A percentile compares a stretch with the other conserved stretches of the same genome.
phyloP scores from a whole-genome alignment of 1,284 basidiomycete species.

The Paramarasmius palmivorus region DNA sequence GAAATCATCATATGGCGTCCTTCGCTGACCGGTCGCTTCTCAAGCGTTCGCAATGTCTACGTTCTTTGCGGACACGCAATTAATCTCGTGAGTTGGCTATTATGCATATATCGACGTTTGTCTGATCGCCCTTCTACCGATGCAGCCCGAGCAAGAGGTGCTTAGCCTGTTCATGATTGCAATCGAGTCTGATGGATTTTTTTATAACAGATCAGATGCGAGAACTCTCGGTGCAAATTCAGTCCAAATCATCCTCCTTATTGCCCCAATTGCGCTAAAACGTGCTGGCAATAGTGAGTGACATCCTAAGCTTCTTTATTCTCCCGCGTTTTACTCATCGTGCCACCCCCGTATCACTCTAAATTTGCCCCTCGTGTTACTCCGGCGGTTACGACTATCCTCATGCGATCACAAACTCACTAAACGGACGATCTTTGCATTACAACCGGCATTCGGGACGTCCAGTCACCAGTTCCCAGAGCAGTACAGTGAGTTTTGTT shows the following conservation, averaged over 20 bases:
- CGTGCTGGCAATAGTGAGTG: constrained; percentile 51
- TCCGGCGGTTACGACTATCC: background rate
- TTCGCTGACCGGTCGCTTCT: constrained; percentile 2
- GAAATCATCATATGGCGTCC: too few species aligned
- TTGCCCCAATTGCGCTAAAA: constrained; percentile 44
- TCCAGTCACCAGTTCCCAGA: constrained; percentile 42
- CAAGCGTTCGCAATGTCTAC: constrained; percentile 44
- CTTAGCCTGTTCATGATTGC: constrained; percentile 19
- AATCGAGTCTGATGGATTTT: constrained; percentile 15
- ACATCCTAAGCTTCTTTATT: constrained; percentile 4
- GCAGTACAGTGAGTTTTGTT: constrained; percentile 39
- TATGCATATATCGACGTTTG: background rate
- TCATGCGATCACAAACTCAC: too few species aligned
- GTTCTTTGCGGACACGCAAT: constrained; percentile 36
- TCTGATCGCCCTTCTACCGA: constrained; percentile 10
- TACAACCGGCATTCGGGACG: background rate
- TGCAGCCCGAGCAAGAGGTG: constrained; percentile 30
- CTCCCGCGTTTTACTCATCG: constrained; percentile 15
- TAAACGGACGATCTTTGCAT: background rate
- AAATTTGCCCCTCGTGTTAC: constrained; percentile 9
- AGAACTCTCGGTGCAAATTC: constrained; percentile 42
- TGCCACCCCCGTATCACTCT: constrained; percentile 10
- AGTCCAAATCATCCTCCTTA: constrained; percentile 44
- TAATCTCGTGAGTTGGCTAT: constrained; percentile 32
- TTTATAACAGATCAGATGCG: constrained; percentile 36